These are phyloP conservation scores for Glycine soja DNA, from an alignment of 306 rosid genomes.

Conservation along the genomic window DNA sequence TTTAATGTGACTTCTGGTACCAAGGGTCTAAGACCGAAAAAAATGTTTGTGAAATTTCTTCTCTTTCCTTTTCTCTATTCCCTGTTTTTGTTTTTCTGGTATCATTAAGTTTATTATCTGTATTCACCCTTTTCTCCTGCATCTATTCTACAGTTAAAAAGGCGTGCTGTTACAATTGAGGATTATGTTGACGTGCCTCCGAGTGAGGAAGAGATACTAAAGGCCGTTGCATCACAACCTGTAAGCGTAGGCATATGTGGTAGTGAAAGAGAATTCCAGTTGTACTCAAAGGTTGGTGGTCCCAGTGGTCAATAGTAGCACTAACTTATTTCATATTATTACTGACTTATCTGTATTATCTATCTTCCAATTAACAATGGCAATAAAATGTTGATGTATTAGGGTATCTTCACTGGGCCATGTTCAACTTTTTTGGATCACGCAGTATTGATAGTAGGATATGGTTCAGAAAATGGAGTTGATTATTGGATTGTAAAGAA, in stretches of 20 bases:
- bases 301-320: slow-evolving; percentile 28
- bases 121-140: slow-evolving; percentile 2
- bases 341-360: neutral
- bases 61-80: neutral
- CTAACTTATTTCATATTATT: neutral
- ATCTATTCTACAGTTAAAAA: slow-evolving; percentile 61
- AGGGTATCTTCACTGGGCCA: slow-evolving; percentile 92
- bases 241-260: slow-evolving; percentile 94
- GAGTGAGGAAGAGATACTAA: slow-evolving; percentile 66
- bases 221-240: slow-evolving; percentile 87
- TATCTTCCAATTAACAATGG: slow-evolving; percentile 7
- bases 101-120: neutral
- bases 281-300: slow-evolving; percentile 81
- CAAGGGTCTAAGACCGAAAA: neutral
- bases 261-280: slow-evolving; percentile 79
- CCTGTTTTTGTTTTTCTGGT: neutral
- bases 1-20: neutral
- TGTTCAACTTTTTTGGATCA: slow-evolving; percentile 88
- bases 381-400: slow-evolving; percentile 17
- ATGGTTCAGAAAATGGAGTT: slow-evolving; percentile 79
- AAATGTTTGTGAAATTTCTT: neutral
- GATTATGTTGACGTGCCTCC: slow-evolving; percentile 70
- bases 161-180: slow-evolving; percentile 81
- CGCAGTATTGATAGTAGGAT: slow-evolving; percentile 92
- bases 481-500: slow-evolving; percentile 94